A percentile compares a stretch with the other conserved stretches of the same genome.
These are phyloP conservation scores for Fusarium pseudocircinatum DNA, from an alignment of 2,329 filamentous ascomycete species.

Conservation along the genomic window DNA sequence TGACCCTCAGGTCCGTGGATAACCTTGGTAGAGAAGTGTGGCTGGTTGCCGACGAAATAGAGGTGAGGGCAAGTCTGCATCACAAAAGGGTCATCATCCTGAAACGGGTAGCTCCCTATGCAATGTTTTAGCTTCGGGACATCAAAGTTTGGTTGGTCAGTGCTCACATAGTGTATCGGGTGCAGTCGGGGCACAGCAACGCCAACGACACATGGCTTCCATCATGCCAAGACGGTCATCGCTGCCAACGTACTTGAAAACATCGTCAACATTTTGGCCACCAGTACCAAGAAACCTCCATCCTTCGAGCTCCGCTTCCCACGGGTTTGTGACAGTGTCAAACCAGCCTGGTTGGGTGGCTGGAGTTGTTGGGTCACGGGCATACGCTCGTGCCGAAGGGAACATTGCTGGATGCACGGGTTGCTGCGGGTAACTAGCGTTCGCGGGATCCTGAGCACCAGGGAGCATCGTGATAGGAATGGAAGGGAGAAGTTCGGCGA, in stretches of 20 bases:
- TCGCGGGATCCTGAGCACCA: slow-evolving; percentile 85
- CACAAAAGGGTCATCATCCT: slow-evolving; percentile 91
- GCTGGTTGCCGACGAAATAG: slow-evolving; percentile 89
- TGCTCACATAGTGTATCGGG: slow-evolving; percentile 91
- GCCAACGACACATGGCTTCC: slow-evolving; percentile 94
- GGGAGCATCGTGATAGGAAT: slow-evolving; percentile 91
- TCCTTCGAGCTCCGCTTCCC: slow-evolving; percentile 89
- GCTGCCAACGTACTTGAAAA: slow-evolving; percentile 88
- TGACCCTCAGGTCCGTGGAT: slow-evolving; percentile 76
- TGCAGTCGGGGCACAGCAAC: slow-evolving; percentile 89
- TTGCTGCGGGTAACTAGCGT: slow-evolving; percentile 90
- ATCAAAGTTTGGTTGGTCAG: too few species aligned
- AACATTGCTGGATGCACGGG: slow-evolving; percentile 94
- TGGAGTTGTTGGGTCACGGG: slow-evolving; percentile 55
- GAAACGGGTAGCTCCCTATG: slow-evolving; percentile 92
- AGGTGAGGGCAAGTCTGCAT: slow-evolving; percentile 87
- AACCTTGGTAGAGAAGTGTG: slow-evolving; percentile 76
- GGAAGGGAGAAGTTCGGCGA: slow-evolving; percentile 81
- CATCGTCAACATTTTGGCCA: slow-evolving; percentile 93
- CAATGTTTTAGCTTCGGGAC: slow-evolving; percentile 20
- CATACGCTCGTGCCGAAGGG: slow-evolving; percentile 76
- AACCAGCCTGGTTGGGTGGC: slow-evolving; percentile 74
- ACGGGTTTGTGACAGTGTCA: slow-evolving; percentile 91
- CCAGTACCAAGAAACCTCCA: slow-evolving; percentile 88
- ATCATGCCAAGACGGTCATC: slow-evolving; percentile 86